phyloP scores from a whole-genome alignment of 1,284 basidiomycete genomes.

The Microbotryomycetes sp. region DNA sequence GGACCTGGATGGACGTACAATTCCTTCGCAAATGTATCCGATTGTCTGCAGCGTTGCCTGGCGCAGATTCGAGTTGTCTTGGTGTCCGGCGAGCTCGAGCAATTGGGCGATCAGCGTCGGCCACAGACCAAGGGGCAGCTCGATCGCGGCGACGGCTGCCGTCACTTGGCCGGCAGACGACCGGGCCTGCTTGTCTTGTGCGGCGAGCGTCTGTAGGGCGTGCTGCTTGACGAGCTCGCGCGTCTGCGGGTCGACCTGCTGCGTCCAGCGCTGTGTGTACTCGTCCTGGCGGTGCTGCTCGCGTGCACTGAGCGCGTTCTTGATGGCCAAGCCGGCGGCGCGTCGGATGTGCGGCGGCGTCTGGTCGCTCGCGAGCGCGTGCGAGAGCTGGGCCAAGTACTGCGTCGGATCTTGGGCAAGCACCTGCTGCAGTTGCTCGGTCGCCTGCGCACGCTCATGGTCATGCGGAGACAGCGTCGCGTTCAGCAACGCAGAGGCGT shows the following conservation, averaged over 20 bases:
- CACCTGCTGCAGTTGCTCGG: constrained; percentile 74
- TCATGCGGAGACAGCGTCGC: constrained; percentile 73
- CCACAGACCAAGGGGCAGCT: constrained; percentile 83
- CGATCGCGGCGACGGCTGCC: constrained; percentile 85
- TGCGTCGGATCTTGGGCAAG: constrained; percentile 78
- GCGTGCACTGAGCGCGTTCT: constrained; percentile 86
- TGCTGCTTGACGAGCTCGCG: constrained; percentile 83
- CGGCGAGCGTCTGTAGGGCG: constrained; percentile 72
- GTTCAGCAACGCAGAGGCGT: constrained; percentile 50
- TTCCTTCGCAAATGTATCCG: constrained; percentile 92
- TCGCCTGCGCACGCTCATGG: constrained; percentile 77
- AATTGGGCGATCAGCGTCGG: constrained; percentile 80
- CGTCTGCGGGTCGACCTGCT: constrained; percentile 55
- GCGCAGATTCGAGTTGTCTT: constrained; percentile 64
- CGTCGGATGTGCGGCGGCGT: constrained; percentile 73
- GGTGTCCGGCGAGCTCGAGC: constrained; percentile 76
- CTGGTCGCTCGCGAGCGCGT: constrained; percentile 60
- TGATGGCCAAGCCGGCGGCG: constrained; percentile 91
- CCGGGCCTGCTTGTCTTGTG: constrained; percentile 64
- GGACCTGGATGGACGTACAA: constrained; percentile 49
- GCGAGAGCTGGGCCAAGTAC: constrained; percentile 80
- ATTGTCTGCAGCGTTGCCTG: constrained; percentile 90
- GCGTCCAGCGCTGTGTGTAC: constrained; percentile 70
- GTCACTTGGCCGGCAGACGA: constrained; percentile 87
- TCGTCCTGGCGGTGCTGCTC: constrained; percentile 70